These are phyloP conservation scores for Podaxis sp. DNA, from an alignment of 768 basidiomycete species.

Conservation along the genomic window DNA sequence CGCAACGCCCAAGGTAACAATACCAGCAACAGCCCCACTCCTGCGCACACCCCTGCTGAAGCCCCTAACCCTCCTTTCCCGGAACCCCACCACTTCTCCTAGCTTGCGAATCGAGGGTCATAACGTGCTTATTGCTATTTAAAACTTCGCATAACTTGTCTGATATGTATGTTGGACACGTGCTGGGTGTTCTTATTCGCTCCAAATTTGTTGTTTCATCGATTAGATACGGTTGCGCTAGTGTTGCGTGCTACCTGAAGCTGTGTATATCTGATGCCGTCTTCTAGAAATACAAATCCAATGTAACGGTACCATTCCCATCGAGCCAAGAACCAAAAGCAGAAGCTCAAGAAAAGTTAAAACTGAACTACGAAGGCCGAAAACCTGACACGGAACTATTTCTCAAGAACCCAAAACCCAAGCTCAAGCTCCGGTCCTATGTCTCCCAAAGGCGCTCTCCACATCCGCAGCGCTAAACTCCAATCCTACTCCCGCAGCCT, in stretches of 20 bases:
- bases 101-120: background rate
- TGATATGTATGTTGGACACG: conserved; percentile 6
- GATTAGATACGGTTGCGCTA: background rate
- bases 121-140: conserved; percentile 13
- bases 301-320: background rate
- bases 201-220: background rate
- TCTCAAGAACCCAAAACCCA: background rate
- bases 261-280: background rate
- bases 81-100: conserved; percentile 34
- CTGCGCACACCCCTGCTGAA: background rate
- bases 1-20: background rate
- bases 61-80: conserved; percentile 36
- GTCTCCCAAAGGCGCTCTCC: conserved; percentile 74
- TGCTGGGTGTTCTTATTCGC: background rate
- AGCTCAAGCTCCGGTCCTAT: conserved; percentile 34
- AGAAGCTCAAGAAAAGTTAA: background rate
- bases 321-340: conserved; percentile 4
- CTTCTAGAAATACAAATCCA: conserved; percentile 11
- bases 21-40: background rate
- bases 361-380: background rate
- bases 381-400: background rate
- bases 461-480: conserved; percentile 79
- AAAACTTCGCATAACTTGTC: background rate
- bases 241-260: background rate
- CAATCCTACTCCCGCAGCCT: conserved; percentile 58